Percentiles rank a stretch among this genome's conserved stretches.
These are phyloP conservation scores for Nothophytophthora sp. DNA, from an alignment of 352 stramenopile species.

Conservation along the genomic window DNA sequence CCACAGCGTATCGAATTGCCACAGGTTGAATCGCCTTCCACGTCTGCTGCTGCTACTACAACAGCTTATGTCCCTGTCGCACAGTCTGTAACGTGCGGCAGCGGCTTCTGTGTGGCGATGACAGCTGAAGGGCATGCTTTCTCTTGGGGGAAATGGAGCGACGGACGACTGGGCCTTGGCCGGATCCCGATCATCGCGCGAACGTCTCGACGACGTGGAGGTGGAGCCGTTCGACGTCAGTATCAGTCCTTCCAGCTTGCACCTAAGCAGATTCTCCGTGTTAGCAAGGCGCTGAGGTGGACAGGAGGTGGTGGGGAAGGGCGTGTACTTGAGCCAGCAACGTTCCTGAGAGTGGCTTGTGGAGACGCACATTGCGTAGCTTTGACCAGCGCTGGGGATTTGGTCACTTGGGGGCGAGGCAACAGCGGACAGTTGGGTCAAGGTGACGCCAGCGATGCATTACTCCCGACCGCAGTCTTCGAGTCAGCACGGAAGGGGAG, in stretches of 20 bases:
- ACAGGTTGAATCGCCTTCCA: not conserved
- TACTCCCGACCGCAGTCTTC: conserved; percentile 23
- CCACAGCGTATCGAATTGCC: conserved; percentile 38
- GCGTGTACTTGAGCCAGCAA: not conserved
- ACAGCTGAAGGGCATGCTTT: conserved; percentile 55
- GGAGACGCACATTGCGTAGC: conserved; percentile 82
- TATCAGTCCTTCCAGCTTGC: conserved; percentile 63
- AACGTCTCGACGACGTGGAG: conserved; percentile 34
- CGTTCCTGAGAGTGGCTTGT: conserved; percentile 49
- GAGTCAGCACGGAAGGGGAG: not conserved
- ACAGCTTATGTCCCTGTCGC: conserved; percentile 1
- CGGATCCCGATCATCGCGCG: conserved; percentile 51
- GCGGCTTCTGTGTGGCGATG: conserved; percentile 81
- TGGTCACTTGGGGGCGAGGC: conserved; percentile 83
- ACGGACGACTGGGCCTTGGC: conserved; percentile 74
- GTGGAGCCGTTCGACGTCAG: conserved; percentile 38
- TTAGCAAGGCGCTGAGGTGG: too few species aligned
- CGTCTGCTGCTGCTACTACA: not conserved
- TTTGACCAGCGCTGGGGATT: conserved; percentile 44
- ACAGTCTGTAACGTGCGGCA: conserved; percentile 56
- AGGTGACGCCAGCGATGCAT: conserved; percentile 38
- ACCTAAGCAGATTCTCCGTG: conserved; percentile 20
- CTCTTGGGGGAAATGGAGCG: conserved; percentile 79
- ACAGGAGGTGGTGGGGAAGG: not conserved
- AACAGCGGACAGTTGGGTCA: conserved; percentile 80